A percentile compares a stretch with the other conserved stretches of the same genome.
Evolutionary conservation across 2,329 filamentous ascomycete genomes (phyloP).

Genomic region (Sporothrix inflata): DNA sequence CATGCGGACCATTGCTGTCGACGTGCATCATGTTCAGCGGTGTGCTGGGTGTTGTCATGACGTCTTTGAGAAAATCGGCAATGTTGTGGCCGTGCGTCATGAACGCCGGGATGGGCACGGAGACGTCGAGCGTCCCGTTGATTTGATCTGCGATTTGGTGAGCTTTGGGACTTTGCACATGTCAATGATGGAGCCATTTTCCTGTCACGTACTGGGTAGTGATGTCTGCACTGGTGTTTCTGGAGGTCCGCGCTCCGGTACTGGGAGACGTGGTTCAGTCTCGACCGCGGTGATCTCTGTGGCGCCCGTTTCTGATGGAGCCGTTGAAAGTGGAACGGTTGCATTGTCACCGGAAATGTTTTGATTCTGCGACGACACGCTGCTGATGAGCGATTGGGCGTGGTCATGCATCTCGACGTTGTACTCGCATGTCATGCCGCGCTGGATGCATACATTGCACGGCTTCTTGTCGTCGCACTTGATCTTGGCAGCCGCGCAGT

Average conservation of each 20-base stretch:
- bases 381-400: neutral
- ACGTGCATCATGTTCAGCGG: constrained; percentile 38
- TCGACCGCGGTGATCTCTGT: neutral
- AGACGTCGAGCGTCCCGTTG: neutral
- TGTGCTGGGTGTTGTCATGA: constrained; percentile 52
- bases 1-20: constrained; percentile 48
- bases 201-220: neutral
- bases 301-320: neutral
- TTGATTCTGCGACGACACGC: neutral
- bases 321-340: neutral
- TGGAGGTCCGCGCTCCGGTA: neutral
- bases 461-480: constrained; percentile 61
- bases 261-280: neutral
- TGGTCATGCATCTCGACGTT: constrained; percentile 11
- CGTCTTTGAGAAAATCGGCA: constrained; percentile 55
- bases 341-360: neutral
- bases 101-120: neutral
- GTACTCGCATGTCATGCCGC: constrained; percentile 51
- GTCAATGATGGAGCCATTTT: neutral
- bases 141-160: neutral
- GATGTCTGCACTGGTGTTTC: neutral
- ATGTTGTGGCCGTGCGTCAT: constrained; percentile 36
- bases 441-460: constrained; percentile 54
- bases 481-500: constrained; percentile 56
- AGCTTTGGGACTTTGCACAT: neutral